phyloP scores from a whole-genome alignment of 2,329 filamentous ascomycete species.

The Fusarium sp. region DNA sequence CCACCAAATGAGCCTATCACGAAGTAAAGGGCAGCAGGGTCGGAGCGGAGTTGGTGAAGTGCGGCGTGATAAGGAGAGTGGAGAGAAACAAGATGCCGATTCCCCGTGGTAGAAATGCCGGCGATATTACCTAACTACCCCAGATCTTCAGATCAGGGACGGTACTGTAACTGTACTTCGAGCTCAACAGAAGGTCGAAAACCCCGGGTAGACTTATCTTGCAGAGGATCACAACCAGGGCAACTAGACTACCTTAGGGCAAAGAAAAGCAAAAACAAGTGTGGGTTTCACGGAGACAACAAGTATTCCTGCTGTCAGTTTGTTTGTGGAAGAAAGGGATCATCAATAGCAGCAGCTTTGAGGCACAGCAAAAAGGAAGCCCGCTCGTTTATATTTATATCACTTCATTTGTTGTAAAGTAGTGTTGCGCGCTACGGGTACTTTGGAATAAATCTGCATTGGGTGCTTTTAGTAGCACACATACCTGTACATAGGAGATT shows the following conservation, averaged over 20 bases:
- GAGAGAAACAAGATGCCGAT: not conserved
- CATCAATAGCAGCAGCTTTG: conserved; percentile 16
- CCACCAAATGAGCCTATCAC: conserved; percentile 5
- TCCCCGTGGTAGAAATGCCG: conserved; percentile 21
- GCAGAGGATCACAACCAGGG: conserved; percentile 3
- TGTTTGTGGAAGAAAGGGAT: conserved; percentile 23
- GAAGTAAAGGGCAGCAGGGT: conserved; percentile 11
- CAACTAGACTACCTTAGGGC: not conserved
- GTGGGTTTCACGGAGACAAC: conserved; percentile 29
- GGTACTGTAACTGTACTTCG: not conserved
- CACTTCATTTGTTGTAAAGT: not conserved
- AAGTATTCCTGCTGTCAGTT: not conserved
- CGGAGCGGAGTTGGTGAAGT: not conserved
- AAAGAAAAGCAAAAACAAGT: not conserved
- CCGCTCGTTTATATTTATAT: not conserved
- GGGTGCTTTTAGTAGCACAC: not conserved
- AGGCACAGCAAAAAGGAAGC: conserved; percentile 24
- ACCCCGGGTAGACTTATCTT: not conserved
- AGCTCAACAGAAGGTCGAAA: no score
- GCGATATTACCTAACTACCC: conserved; percentile 12
- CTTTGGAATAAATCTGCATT: not conserved
- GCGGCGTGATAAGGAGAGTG: conserved; percentile 1
- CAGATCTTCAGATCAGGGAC: conserved; percentile 16
- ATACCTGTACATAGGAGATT: not conserved
- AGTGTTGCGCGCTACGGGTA: not conserved